Evolutionary conservation across 1,139 yeast genomes (phyloP), one percentile per base, ranked within the genome.

Genomic region (Candida pseudoviswanathii): DNA sequence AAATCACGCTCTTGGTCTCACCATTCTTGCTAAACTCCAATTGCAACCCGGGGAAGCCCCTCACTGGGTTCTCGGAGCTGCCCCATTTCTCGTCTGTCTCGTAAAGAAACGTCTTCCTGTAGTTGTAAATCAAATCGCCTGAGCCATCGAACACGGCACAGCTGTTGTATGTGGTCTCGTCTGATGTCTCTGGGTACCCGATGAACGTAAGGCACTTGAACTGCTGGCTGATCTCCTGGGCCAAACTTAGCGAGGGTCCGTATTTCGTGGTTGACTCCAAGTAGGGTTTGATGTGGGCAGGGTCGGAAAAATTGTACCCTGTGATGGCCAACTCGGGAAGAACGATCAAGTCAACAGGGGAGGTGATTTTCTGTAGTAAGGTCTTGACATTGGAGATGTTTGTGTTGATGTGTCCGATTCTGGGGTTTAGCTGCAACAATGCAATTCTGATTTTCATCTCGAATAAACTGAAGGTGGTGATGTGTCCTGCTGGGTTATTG

Each of bases 241-340:
- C 97, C 70, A 91, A 80, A 9, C 70, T 62, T 24, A 79, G 73
- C 1, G 87, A 73, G 1, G 75, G 73, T 0, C 84, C 83, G 47
- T 39, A 38, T 51, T 40, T 59, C 0, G 70, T 61, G 51, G 58
- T 9, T 49, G 67, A 63, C 53, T 86, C 92, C 26, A 87, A 66
- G 58, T 68, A 84, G 2, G 94, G 94, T 43, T 64, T 63, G 7
- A 91, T 81, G n/a, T 81, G 84, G 0, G 62, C 56, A 22, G 72
- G 65, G 10, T 76, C 68, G 11, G 68, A 63, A 66, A 85, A 90
- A 60, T 86, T 87, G 65, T 91, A 92, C 1, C 97, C 97, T 0
- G 96, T 87, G 25, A 92, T 69, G 0, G 96, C 92, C 49, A 91
- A 68, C 61, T 92, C 97, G 0, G 97, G 96, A 11, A 92, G 74